Base-by-base conservation (phyloP, 225 moss, liverwort and hornwort genomes). In the Bryum argenteum region DNA sequence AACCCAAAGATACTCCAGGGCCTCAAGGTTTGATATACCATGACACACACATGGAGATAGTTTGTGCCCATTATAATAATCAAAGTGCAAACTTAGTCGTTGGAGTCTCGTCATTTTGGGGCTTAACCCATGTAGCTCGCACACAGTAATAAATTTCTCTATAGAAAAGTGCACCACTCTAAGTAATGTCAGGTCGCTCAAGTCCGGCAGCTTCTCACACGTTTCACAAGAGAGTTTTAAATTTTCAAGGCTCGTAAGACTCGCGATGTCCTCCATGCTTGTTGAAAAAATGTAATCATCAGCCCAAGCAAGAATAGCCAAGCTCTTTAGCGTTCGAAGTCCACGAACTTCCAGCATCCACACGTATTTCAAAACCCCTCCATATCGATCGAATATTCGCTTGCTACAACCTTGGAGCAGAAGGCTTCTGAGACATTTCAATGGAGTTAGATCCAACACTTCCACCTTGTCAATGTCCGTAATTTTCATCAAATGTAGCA, bases 121-220 rank as follows among this genome's bases (percentile, higher is more conserved):
- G 33, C 33, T 60, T 14, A 71, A 60, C 37, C 60, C 48, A 9
- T 10, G 48, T 14, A 58, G 9, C 33, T 33, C 5, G 33, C 33
- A 33, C 4, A n/a, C n/a, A n/a, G 5, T 18, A 17, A 16, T 57
- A 26, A 26, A 44, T 57, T n/a, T 70, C 20, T 70, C 45, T 37
- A 15, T 59, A 48, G 48, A 47, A 21, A 71, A 71, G 48, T 71
- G 9, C 19, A 71, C 48, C 37, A 71, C 59, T 60, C 47, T 33
- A 10, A 71, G 10, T 11, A 11, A 71, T 18, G 37, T 60, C 71
- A 71, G 38, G 21, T 71, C 37, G 20, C 33, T 71, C 59, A 71
- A 47, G 20, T 71, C 59, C 9, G 60, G 60, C 71, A 71, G 3
- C 59, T 71, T 71, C 19, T 47, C 47, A n/a, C 59, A 59, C 37